A percentile compares a stretch with the other conserved stretches of the same genome.
These are phyloP conservation scores for Boletus barrowsii DNA, from an alignment of 768 basidiomycete genomes.

Conservation along the genomic window DNA sequence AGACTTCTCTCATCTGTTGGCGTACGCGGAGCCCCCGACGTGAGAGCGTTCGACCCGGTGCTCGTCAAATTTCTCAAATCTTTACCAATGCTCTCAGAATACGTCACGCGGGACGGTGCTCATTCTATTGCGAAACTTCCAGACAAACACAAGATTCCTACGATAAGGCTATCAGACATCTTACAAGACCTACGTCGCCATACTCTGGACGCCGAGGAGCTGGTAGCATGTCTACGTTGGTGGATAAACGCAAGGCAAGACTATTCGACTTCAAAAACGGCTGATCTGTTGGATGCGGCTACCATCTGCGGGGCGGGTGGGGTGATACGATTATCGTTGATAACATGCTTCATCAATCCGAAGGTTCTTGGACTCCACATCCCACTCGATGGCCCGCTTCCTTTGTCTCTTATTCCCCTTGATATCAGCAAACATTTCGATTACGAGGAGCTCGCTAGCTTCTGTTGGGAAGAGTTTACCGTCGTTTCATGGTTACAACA, in stretches of 20 bases:
- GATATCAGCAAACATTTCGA: conserved; percentile 55
- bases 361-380: conserved; percentile 51
- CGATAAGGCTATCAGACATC: conserved; percentile 76
- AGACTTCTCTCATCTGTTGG: conserved; percentile 76
- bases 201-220: conserved; percentile 66
- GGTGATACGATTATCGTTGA: conserved; percentile 56
- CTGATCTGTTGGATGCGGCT: conserved; percentile 65
- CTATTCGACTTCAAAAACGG: conserved; percentile 20
- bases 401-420: conserved; percentile 45
- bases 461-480: conserved; percentile 76
- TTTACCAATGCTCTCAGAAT: conserved; percentile 66
- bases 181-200: conserved; percentile 64
- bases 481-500: conserved; percentile 71
- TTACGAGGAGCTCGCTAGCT: conserved; percentile 48
- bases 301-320: conserved; percentile 49
- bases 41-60: conserved; percentile 68
- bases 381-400: conserved; percentile 75
- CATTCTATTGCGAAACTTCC: conserved; percentile 59
- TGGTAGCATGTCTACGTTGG: conserved; percentile 68
- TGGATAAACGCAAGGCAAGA: conserved; percentile 43
- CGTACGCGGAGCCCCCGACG: conserved; percentile 56
- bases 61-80: conserved; percentile 71
- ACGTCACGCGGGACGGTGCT: conserved; percentile 50
- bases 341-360: conserved; percentile 67
- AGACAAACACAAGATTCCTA: conserved; percentile 57